phyloP scores from a whole-genome alignment of 2,329 filamentous ascomycete species.

The Alternaria sp. region DNA sequence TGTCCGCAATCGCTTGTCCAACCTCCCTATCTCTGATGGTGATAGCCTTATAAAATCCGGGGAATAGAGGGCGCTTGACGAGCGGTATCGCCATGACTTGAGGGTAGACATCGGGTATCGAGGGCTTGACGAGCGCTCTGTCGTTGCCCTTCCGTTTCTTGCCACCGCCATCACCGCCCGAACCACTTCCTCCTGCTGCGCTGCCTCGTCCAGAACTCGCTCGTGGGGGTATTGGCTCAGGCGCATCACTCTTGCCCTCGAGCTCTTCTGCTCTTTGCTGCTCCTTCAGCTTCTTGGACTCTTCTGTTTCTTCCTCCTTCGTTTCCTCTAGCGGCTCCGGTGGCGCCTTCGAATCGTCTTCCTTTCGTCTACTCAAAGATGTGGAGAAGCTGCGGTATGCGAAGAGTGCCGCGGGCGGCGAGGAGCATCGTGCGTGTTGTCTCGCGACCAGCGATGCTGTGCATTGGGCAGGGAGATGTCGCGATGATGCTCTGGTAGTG shows the following conservation, averaged over 20 bases:
- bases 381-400: constrained; percentile 51
- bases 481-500: constrained; percentile 34
- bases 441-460: constrained; percentile 37
- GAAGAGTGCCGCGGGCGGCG: constrained; percentile 44
- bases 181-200: constrained; percentile 61
- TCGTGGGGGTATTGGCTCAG: constrained; percentile 61
- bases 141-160: constrained; percentile 79
- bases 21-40: constrained; percentile 95
- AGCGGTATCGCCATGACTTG: constrained; percentile 98
- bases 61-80: constrained; percentile 89
- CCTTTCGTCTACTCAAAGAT: constrained; percentile 60
- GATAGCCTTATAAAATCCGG: constrained; percentile 98
- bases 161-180: constrained; percentile 65
- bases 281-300: constrained; percentile 52
- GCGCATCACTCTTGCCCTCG: constrained; percentile 57
- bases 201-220: constrained; percentile 66
- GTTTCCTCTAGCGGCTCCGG: constrained; percentile 56
- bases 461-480: constrained; percentile 42
- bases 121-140: constrained; percentile 82
- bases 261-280: constrained; percentile 53
- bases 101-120: constrained; percentile 93
- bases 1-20: constrained; percentile 89
- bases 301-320: constrained; percentile 52
- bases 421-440: constrained; percentile 31
- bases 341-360: constrained; percentile 60